Conservation (phyloP, 441 rosid genomes). For the Eutrema salsugineum region DNA sequence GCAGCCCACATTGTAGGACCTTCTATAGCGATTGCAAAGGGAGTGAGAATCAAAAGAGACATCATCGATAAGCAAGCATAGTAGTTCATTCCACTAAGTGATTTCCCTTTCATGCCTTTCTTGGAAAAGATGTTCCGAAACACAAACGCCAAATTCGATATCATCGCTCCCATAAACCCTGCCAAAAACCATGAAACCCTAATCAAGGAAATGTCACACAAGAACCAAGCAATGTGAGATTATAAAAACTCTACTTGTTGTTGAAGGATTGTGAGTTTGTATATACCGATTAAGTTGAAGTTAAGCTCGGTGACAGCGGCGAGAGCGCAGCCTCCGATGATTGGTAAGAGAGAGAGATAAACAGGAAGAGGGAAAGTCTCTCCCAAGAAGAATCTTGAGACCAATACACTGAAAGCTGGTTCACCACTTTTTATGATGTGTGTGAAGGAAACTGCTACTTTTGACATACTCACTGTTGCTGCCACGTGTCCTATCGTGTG, state of each 20-base stretch:
- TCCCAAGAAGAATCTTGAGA: conserved; percentile 69
- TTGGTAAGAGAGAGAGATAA: conserved; percentile 78
- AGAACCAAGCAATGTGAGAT: background rate
- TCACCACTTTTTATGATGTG: conserved; percentile 96
- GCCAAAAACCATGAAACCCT: conserved; percentile 6
- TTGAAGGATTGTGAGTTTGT: background rate
- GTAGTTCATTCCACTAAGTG: conserved; percentile 93
- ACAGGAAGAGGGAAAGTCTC: conserved; percentile 72
- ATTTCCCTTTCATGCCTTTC: conserved; percentile 91
- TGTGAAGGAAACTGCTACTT: conserved; percentile 97
- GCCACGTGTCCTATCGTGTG: conserved; percentile 97
- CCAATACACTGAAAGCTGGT: conserved; percentile 89
- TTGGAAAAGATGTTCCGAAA: conserved; percentile 90
- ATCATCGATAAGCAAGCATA: conserved; percentile 85
- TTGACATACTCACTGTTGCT: conserved; percentile 96
- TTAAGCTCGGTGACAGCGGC: conserved; percentile 89
- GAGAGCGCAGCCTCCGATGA: conserved; percentile 89
- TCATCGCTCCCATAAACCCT: conserved; percentile 99
- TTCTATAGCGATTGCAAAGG: conserved; percentile 85
- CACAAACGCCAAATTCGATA: conserved; percentile 89
- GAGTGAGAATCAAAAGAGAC: conserved; percentile 83
- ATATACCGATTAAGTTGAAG: conserved; percentile 74
- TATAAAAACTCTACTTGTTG: no score
- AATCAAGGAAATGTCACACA: conserved; percentile 12
- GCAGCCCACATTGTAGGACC: conserved; percentile 92